These are phyloP conservation scores for Fraxinus excelsior DNA, from an alignment of 257 asterid species.

Conservation along the genomic window DNA sequence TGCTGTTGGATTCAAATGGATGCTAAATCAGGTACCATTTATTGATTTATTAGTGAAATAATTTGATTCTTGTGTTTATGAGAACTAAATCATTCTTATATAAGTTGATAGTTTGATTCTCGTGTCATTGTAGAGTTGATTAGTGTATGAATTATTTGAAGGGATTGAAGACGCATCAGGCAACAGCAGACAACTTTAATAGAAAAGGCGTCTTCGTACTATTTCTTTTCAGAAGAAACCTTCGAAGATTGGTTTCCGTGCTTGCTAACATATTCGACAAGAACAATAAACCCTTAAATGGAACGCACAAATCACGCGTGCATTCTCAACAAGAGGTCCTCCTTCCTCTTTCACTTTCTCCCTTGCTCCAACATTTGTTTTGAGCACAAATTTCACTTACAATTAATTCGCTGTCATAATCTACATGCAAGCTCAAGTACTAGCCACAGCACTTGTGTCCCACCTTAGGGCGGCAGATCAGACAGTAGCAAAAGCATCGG, in stretches of 20 bases:
- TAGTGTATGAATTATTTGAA: too few species aligned
- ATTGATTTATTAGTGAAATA: too few species aligned
- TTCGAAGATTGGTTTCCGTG: constrained; percentile 69
- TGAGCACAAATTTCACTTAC: neutral
- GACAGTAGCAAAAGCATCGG: constrained; percentile 44
- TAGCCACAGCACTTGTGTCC: constrained; percentile 45
- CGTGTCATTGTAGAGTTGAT: too few species aligned
- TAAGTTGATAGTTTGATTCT: too few species aligned
- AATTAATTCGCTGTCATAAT: neutral
- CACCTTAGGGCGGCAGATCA: constrained; percentile 44
- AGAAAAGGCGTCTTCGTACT: constrained; percentile 69
- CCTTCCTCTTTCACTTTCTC: constrained; percentile 27
- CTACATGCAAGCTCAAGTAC: too few species aligned
- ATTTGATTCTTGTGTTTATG: too few species aligned
- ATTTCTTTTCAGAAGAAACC: constrained; percentile 75
- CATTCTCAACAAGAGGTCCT: constrained; percentile 74
- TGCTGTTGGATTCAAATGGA: too few species aligned
- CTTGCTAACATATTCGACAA: constrained; percentile 74
- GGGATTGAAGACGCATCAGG: too few species aligned
- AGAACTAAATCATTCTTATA: too few species aligned
- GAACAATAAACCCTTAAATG: constrained; percentile 73
- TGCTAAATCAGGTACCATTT: too few species aligned
- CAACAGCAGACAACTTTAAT: too few species aligned
- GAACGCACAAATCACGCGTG: constrained; percentile 85
- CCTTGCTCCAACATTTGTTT: neutral